phyloP scores from a whole-genome alignment of 192 early-diverging fungal species.

The Coemansia sp. region DNA sequence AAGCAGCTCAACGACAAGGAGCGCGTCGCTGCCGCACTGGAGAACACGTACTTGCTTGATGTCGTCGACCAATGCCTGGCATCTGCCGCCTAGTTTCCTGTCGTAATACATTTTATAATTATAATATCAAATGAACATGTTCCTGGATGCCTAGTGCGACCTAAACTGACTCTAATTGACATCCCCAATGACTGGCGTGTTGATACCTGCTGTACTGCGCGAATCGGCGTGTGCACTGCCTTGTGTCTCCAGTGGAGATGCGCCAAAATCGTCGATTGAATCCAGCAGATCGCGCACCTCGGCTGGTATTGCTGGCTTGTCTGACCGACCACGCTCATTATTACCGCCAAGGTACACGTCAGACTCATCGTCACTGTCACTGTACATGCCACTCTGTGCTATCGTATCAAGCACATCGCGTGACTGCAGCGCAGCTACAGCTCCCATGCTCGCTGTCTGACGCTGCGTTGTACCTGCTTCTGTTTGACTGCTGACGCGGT shows the following conservation, averaged over 20 bases:
- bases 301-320: conserved; percentile 14
- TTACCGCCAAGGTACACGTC: not conserved
- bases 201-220: conserved; percentile 26
- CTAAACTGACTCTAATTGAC: conserved; percentile 11
- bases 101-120: conserved; percentile 9
- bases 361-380: not conserved
- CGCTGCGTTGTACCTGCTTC: not conserved
- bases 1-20: conserved; percentile 99
- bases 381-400: conserved; percentile 2
- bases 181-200: conserved; percentile 38
- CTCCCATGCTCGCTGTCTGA: not conserved
- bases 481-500: conserved; percentile 3
- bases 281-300: conserved; percentile 47
- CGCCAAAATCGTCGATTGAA: conserved; percentile 26
- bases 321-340: not conserved
- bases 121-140: conserved; percentile 20
- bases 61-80: conserved; percentile 92
- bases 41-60: conserved; percentile 90
- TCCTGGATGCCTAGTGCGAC: no score
- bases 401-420: conserved; percentile 10
- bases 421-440: conserved; percentile 1
- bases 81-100: conserved; percentile 38
- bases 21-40: conserved; percentile 94
- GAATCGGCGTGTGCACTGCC: conserved; percentile 5
- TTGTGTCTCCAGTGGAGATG: not conserved